Evolutionary conservation across 768 basidiomycete genomes (phyloP), one percentile per base, ranked within the genome.

Genomic region (Leccinum incarnatum): DNA sequence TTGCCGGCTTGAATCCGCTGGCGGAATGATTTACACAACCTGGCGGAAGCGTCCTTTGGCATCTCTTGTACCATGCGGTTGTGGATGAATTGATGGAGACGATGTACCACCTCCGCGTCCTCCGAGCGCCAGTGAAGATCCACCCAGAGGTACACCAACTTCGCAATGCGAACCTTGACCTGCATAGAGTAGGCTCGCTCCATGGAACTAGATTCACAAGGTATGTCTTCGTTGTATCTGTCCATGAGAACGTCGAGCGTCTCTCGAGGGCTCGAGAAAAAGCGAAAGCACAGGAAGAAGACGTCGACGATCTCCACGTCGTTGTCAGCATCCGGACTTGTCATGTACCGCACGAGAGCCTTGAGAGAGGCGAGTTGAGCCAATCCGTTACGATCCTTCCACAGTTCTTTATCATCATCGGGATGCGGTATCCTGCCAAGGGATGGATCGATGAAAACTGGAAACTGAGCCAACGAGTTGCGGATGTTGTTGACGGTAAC

Each of bases 261-360:
- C 7, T 78, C 75, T 15, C 47, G 27, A 0, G 89, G 80, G 0
- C 78, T 77, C 14, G 82, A 79, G 75, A 88, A 91, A 60, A 84
- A 79, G 27, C 89, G 84, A 73, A 91, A 92, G 53, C 81, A 84
- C n/a, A 84, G 72, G 72, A 89, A 86, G 74, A 92, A 88, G 2
- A 82, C 70, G 59, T 80, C 70, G 59, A 73, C 65, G 71, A 88
- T 68, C 40, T 80, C 69, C 54, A 72, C 68, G 56, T 85, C 79
- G 51, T 48, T 55, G 17, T 77, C 61, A 9, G 66, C 66, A 42
- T 78, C 73, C 42, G 75, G 74, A 3, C 78, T 78, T 2, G 81
- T 80, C 58, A 83, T 71, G 21, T 82, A 74, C 36, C 75, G 74
- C 40, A 83, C 71, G 55, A 83, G 73, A 37, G 78, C 78, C 14